phyloP scores from a whole-genome alignment of 805 yeast species.

The Komagataella pastoris region DNA sequence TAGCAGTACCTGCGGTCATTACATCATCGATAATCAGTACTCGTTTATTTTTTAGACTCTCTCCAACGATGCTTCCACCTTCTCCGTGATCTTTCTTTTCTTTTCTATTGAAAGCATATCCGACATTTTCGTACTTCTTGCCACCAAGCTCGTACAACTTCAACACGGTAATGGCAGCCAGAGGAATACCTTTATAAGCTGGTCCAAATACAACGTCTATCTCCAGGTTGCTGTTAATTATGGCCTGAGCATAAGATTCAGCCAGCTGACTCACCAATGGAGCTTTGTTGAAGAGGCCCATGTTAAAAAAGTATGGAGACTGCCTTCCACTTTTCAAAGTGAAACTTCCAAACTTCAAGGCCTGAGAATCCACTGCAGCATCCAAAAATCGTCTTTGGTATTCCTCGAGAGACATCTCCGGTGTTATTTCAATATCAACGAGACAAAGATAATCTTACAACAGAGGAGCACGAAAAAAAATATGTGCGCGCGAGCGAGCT shows the following conservation, averaged over 20 bases:
- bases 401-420: background rate
- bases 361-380: constrained; percentile 68
- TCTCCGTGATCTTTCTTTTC: constrained; percentile 97
- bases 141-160: constrained; percentile 86
- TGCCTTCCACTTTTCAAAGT: constrained; percentile 84
- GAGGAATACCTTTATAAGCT: constrained; percentile 94
- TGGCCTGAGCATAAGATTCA: constrained; percentile 79
- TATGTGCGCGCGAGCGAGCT: background rate
- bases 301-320: constrained; percentile 94
- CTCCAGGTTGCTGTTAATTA: constrained; percentile 66
- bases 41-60: constrained; percentile 53
- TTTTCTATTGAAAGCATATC: constrained; percentile 93
- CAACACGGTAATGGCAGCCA: constrained; percentile 86
- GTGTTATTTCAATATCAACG: background rate
- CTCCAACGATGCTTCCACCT: constrained; percentile 92
- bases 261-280: constrained; percentile 69
- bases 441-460: background rate
- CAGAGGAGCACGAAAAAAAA: background rate
- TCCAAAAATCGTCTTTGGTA: constrained; percentile 44
- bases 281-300: constrained; percentile 84
- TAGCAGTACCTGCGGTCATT: constrained; percentile 98
- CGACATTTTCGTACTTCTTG: constrained; percentile 56
- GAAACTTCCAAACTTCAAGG: constrained; percentile 79
- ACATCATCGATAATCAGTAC: constrained; percentile 91
- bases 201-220: constrained; percentile 94